Evolutionary conservation across 768 basidiomycete genomes (phyloP), one percentile per base, ranked within the genome.

Genomic region (Auricularia heimuer): DNA sequence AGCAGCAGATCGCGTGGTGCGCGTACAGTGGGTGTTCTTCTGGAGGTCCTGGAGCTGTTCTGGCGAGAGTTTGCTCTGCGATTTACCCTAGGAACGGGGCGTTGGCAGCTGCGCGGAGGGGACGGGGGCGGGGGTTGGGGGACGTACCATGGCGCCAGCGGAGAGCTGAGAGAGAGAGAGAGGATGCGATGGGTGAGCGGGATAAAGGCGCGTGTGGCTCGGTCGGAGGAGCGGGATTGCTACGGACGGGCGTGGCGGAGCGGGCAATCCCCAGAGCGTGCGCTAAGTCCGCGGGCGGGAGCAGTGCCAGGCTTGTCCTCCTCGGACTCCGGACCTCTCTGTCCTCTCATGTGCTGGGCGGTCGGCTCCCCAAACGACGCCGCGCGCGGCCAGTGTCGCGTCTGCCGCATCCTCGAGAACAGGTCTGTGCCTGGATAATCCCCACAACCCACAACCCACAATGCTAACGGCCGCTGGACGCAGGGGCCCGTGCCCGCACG

Each of bases 31-130:
- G 0, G 97, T 99, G 77, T 94, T 90, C 84, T 94, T 95, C 80
- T 98, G 96, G 62, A 99, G 86, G 72, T 95, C 93, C 18, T 88
- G 81, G 67, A 99, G 87, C 77, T 98, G 93, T 67, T 98, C 96
- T 54, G 89, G 86, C 14, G 92, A 89, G 58, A 99, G 85, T 77
- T 98, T 99, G 70, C 89, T 91, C 77, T 98, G 94, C 39, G 92
- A 90, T 80, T 98, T 98, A 77, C 97, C 97, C 97, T 98, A 33
- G 29, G 29, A 29, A 29, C 29, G 29, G 29, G 29, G 29, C 29
- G 29, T 29, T 34, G 56, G 14, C 14, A 29, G 56, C 14, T 33
- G 14, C 16, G 62, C 39, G 24, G 61, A 56, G 34, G 36, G n/a
- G 63, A 36, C 36, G 18, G 63, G 39, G 54, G 39, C 21, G 33